Evolutionary conservation across 2,329 filamentous ascomycete genomes (phyloP).

Genomic region (Plectosphaerella plurivora): DNA sequence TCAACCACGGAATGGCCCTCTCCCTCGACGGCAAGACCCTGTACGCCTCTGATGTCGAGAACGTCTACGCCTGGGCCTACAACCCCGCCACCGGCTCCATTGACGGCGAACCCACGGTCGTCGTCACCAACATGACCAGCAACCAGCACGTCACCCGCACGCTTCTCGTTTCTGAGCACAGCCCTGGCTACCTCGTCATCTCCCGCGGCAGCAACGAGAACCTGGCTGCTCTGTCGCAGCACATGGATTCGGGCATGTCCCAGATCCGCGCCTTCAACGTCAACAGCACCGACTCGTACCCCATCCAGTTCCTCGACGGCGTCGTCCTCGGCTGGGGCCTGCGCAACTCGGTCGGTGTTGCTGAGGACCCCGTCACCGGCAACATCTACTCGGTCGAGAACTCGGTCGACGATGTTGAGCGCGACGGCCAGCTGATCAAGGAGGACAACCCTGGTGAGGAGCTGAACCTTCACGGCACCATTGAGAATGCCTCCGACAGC

Average conservation of each 20-base stretch:
- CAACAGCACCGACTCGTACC: constrained; percentile 17
- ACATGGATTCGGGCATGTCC: constrained; percentile 53
- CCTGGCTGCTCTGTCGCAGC: constrained; percentile 50
- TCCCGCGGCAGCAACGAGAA: constrained; percentile 62
- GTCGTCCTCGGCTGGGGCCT: constrained; percentile 61
- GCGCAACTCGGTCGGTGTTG: constrained; percentile 67
- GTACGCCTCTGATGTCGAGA: constrained; percentile 52
- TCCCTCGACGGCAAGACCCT: constrained; percentile 47
- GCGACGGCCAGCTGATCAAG: constrained; percentile 57
- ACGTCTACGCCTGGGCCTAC: constrained; percentile 64
- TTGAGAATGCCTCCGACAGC: constrained; percentile 33
- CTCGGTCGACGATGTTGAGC: constrained; percentile 58
- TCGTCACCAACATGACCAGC: constrained; percentile 44
- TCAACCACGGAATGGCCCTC: constrained; percentile 53
- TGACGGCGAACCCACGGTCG: constrained; percentile 40
- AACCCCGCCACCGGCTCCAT: constrained; percentile 47
- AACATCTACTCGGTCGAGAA: constrained; percentile 64
- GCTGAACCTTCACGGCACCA: constrained; percentile 65
- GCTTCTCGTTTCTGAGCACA: constrained; percentile 53
- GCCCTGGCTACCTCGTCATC: constrained; percentile 56
- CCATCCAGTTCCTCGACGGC: constrained; percentile 44
- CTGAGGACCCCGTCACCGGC: constrained; percentile 52
- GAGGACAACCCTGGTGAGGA: constrained; percentile 69
- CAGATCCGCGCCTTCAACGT: constrained; percentile 60
- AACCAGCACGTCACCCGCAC: constrained; percentile 63